Conservation (phyloP, 73 alveolate genomes). For the Paramecium sexaurelia region DNA sequence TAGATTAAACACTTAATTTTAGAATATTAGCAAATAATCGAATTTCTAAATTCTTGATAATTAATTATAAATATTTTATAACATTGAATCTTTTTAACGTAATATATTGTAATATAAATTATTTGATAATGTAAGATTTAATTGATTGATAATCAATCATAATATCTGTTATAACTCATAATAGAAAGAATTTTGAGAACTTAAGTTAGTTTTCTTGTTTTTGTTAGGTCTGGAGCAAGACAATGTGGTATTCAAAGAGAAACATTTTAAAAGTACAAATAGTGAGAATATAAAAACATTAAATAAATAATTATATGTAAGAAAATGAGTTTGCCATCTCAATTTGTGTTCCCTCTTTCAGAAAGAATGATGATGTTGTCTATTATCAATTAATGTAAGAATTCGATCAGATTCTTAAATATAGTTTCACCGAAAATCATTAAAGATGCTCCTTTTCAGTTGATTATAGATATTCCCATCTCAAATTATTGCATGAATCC, state of each 20-base stretch:
- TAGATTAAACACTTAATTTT: not conserved
- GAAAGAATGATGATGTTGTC: slow-evolving; percentile 18
- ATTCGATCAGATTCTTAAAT: not conserved
- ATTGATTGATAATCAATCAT: not conserved
- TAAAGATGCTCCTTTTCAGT: not conserved
- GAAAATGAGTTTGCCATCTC: slow-evolving; percentile 19
- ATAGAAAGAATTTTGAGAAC: not conserved
- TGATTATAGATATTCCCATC: slow-evolving; percentile 14
- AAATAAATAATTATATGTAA: slow-evolving; percentile 32
- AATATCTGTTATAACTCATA: not conserved
- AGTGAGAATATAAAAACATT: slow-evolving; percentile 24
- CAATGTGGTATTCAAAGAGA: not conserved
- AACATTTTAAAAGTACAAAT: not conserved
- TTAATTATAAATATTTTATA: not conserved
- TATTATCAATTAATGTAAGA: slow-evolving; percentile 17
- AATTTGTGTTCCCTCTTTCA: slow-evolving; percentile 11
- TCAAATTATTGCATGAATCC: slow-evolving; percentile 7
- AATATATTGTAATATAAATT: not conserved
- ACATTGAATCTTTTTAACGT: not conserved
- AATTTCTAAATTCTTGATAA: not conserved
- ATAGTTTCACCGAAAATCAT: not conserved
- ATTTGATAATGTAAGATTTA: not conserved
- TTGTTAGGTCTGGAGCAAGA: not conserved
- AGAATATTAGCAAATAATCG: not conserved
- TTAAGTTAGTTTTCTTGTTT: not conserved